Evolutionary conservation across 2,329 filamentous ascomycete genomes (phyloP), one percentile per base, ranked within the genome.

Genomic region (Colletotrichum lentis): DNA sequence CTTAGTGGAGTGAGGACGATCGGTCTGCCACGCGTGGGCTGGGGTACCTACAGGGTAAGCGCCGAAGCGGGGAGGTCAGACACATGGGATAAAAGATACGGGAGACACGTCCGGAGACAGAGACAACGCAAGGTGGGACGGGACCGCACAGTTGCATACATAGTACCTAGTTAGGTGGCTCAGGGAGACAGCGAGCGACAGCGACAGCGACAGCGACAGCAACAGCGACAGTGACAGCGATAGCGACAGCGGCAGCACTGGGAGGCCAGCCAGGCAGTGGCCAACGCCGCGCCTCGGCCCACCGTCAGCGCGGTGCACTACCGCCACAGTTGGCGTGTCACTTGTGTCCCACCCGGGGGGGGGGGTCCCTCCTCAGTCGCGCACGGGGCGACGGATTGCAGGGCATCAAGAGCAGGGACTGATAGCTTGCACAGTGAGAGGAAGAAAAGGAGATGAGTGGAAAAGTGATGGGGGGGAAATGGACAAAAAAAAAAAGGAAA

Each of bases 281-380:
- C 27, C 31, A 43, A 56, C 56, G 64, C 52, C 43, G 56, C 52
- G 44, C 35, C 57, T 61, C 56, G 56, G 49, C 22, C 62, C 62
- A 61, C 49, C 16, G 62, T 39, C 47, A 60, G 62, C 62, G 47
- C 55, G 37, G 20, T 57, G 44, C 50, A 41, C 49, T 35, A 18
- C 41, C 60, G 27, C 43, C 27, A 54, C 52, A 20, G n/a, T n/a
- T 35, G 14, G 54, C 10, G 18, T 43, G 54, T 31, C 55, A 46
- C 8, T 58, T 35, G 31, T 10, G 31, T 35, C 31, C 31, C 31
- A 7, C 31, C 27, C 8, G n/a, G n/a, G n/a, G n/a, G n/a, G n/a
- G n/a, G n/a, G 52, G 52, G 52, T 43, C n/a, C 55, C 18, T 59
- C 10, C 35, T 16, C 18, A n/a, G n/a, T 54, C 22, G 46, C 52